phyloP scores from a whole-genome alignment of 2,329 filamentous ascomycete genomes.

The Botrytis hyacinthi region DNA sequence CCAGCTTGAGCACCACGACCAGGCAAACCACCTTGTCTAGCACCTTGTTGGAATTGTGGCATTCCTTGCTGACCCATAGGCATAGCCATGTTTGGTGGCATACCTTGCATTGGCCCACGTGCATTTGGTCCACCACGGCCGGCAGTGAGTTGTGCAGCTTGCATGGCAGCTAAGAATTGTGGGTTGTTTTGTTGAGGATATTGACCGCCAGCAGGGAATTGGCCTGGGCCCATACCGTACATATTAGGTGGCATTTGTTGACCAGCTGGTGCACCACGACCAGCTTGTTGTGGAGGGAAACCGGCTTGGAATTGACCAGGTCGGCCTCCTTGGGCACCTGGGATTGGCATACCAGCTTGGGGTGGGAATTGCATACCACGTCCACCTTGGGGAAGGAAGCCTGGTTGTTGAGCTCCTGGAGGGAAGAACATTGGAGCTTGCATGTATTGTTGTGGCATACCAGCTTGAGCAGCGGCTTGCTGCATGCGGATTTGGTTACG shows the following conservation, averaged over 20 bases:
- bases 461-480: conserved; percentile 87
- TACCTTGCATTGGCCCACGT: conserved; percentile 62
- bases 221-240: conserved; percentile 70
- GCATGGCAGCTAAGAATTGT: conserved; percentile 73
- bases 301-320: conserved; percentile 80
- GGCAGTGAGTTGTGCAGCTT: conserved; percentile 59
- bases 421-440: conserved; percentile 90
- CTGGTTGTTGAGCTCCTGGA: conserved; percentile 69
- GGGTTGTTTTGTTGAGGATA: conserved; percentile 79
- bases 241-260: conserved; percentile 86
- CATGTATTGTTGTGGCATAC: conserved; percentile 85
- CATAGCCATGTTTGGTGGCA: conserved; percentile 68
- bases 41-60: conserved; percentile 52
- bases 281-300: conserved; percentile 80
- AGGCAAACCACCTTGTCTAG: conserved; percentile 46
- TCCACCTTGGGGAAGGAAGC: conserved; percentile 62
- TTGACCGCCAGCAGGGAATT: conserved; percentile 74
- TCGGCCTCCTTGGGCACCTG: conserved; percentile 74
- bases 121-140: conserved; percentile 43
- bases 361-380: conserved; percentile 65
- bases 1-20: conserved; percentile 40
- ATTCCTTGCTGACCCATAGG: conserved; percentile 53
- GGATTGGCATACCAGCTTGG: conserved; percentile 62
- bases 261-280: conserved; percentile 77
- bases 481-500: conserved; percentile 98